These are phyloP conservation scores for Microdochium paspali DNA, from an alignment of 2,329 filamentous ascomycete species.

Conservation along the genomic window DNA sequence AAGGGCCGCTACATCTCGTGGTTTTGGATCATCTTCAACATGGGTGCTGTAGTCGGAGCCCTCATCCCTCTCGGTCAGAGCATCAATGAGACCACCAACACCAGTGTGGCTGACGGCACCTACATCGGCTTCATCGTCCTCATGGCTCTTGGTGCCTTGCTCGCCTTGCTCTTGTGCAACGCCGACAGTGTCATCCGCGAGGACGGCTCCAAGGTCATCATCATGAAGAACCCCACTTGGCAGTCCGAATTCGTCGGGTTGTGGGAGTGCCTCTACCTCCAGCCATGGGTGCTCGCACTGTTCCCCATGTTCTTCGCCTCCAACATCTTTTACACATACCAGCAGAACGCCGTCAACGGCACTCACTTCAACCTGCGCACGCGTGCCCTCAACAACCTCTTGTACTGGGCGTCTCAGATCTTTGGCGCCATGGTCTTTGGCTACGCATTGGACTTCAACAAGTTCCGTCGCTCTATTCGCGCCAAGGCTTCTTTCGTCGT, in stretches of 20 bases:
- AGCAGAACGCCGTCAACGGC: slow-evolving; percentile 63
- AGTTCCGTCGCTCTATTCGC: slow-evolving; percentile 48
- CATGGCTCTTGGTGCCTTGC: slow-evolving; percentile 53
- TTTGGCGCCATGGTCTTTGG: slow-evolving; percentile 60
- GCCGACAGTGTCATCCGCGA: slow-evolving; percentile 56
- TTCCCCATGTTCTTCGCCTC: slow-evolving; percentile 75
- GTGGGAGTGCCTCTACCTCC: slow-evolving; percentile 50
- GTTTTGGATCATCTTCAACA: slow-evolving; percentile 95
- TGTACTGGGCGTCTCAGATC: slow-evolving; percentile 68
- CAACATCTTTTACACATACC: slow-evolving; percentile 76
- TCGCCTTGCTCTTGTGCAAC: slow-evolving; percentile 54
- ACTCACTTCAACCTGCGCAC: slow-evolving; percentile 64
- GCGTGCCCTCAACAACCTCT: slow-evolving; percentile 57
- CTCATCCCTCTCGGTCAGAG: slow-evolving; percentile 67
- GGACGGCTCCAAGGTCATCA: slow-evolving; percentile 62
- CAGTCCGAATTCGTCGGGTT: slow-evolving; percentile 61
- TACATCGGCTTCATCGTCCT: slow-evolving; percentile 70
- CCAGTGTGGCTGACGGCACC: slow-evolving; percentile 53
- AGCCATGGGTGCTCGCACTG: slow-evolving; percentile 59
- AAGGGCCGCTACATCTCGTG: slow-evolving; percentile 85
- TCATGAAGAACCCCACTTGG: slow-evolving; percentile 73
- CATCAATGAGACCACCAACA: slow-evolving; percentile 42
- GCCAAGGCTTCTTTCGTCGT: slow-evolving; percentile 50
- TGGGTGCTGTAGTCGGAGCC: slow-evolving; percentile 80
- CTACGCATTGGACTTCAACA: slow-evolving; percentile 48